A percentile compares a stretch with the other conserved stretches of the same genome.
phyloP scores from a whole-genome alignment of 75 land plant species.

The Chamaecyparis obtusa region DNA sequence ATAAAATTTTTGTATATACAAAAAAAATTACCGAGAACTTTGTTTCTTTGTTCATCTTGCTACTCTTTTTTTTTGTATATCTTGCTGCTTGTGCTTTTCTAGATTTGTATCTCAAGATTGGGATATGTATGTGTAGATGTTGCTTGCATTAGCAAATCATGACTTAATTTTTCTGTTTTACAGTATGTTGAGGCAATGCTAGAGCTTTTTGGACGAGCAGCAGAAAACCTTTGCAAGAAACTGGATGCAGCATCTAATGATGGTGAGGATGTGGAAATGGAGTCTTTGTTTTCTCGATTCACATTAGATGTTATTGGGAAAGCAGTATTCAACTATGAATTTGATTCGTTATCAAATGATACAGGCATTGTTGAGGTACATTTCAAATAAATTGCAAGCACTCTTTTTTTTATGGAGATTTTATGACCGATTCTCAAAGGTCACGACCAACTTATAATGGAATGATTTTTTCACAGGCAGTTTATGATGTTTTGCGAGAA shows the following conservation, averaged over 20 bases:
- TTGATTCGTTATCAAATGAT: conserved; percentile 87
- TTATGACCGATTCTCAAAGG: neutral
- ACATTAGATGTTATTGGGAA: conserved; percentile 96
- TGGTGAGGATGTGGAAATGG: conserved; percentile 95
- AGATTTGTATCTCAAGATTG: neutral
- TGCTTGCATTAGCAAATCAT: neutral
- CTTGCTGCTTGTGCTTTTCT: neutral
- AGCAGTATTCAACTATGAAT: conserved; percentile 97
- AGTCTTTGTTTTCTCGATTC: conserved; percentile 85
- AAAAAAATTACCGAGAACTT: neutral
- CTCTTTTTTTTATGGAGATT: neutral
- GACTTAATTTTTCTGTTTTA: conserved; percentile 15
- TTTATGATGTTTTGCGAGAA: conserved; percentile 82
- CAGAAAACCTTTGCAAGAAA: conserved; percentile 80
- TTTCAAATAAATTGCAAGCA: neutral
- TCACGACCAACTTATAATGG: neutral
- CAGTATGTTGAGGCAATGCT: conserved; percentile 94
- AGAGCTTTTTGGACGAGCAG: conserved; percentile 79
- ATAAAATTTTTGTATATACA: neutral
- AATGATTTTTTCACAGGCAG: conserved; percentile 59
- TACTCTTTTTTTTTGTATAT: neutral
- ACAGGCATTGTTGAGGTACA: conserved; percentile 81
- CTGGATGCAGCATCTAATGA: conserved; percentile 74
- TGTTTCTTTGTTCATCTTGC: neutral
- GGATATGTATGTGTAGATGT: neutral